Conservation (phyloP, 179 eudicot species). For the Pouteria campechiana region DNA sequence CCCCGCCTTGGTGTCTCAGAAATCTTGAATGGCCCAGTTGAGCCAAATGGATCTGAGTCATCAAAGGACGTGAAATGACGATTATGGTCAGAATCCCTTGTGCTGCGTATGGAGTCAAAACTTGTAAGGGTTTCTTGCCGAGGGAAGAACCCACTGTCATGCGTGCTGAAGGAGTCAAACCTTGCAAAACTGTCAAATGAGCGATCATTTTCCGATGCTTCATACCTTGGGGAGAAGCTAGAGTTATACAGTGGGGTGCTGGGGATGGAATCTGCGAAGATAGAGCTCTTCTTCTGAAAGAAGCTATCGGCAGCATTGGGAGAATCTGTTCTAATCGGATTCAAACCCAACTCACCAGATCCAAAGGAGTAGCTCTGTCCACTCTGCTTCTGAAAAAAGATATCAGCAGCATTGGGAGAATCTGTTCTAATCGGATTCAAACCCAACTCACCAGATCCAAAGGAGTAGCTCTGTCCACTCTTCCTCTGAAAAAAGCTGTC, state of each 20-base stretch:
- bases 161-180: slow-evolving; percentile 81
- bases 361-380: no score
- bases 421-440: slow-evolving; percentile 28
- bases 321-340: slow-evolving; percentile 38
- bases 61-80: slow-evolving; percentile 56
- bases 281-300: slow-evolving; percentile 24
- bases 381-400: slow-evolving; percentile 2
- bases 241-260: slow-evolving; percentile 58
- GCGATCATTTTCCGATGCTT: slow-evolving; percentile 47
- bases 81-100: slow-evolving; percentile 38
- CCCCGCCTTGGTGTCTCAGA: slow-evolving; percentile 47
- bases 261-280: slow-evolving; percentile 74
- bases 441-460: no score
- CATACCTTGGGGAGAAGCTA: slow-evolving; percentile 46
- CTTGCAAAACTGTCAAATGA: slow-evolving; percentile 66
- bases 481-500: slow-evolving; percentile 15
- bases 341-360: slow-evolving; percentile 32
- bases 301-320: slow-evolving; percentile 20
- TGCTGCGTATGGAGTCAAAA: slow-evolving; percentile 69
- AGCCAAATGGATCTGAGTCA: slow-evolving; percentile 69
- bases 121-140: slow-evolving; percentile 38
- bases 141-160: slow-evolving; percentile 58
- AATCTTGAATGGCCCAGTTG: slow-evolving; percentile 52
- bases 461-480: no score
- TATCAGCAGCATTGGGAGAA: slow-evolving; percentile 17